Percentiles rank a stretch among this genome's conserved stretches.
These are phyloP conservation scores for Mycena latifolia DNA, from an alignment of 768 basidiomycete species.

Conservation along the genomic window DNA sequence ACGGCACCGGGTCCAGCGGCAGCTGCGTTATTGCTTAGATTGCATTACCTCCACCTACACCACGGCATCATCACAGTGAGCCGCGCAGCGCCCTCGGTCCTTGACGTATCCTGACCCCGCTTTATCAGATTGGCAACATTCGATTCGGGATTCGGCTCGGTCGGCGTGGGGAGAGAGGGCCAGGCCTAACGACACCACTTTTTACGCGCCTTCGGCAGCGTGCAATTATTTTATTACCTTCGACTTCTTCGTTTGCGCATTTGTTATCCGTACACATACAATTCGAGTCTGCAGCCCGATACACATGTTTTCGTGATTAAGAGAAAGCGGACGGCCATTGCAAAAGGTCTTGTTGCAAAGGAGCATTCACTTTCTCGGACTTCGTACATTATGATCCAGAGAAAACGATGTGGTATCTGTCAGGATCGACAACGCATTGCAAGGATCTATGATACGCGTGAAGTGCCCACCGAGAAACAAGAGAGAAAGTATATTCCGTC, in stretches of 20 bases:
- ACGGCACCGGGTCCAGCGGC: slow-evolving; percentile 18
- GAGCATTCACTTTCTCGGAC: too few species aligned
- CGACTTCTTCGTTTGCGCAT: slow-evolving; percentile 16
- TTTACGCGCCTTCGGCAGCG: slow-evolving; percentile 24
- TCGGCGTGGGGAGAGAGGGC: neutral
- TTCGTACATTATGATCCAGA: too few species aligned
- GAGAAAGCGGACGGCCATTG: neutral
- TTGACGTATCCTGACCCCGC: neutral
- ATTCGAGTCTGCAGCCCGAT: slow-evolving; percentile 8
- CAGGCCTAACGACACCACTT: slow-evolving; percentile 1
- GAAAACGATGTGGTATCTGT: too few species aligned
- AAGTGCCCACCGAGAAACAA: too few species aligned
- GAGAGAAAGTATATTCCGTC: too few species aligned
- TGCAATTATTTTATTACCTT: slow-evolving; percentile 26
- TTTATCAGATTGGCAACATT: slow-evolving; percentile 12
- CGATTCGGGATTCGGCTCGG: slow-evolving; percentile 10
- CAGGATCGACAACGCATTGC: too few species aligned
- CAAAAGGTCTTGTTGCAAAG: too few species aligned
- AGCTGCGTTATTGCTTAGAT: slow-evolving; percentile 28
- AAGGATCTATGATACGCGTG: too few species aligned
- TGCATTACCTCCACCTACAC: neutral
- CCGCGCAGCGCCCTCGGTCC: neutral
- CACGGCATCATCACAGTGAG: slow-evolving; percentile 15
- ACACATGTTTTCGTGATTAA: neutral
- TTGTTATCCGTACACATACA: neutral